Conservation (phyloP, 352 stramenopile species). For the Globisporangium nodosum region DNA sequence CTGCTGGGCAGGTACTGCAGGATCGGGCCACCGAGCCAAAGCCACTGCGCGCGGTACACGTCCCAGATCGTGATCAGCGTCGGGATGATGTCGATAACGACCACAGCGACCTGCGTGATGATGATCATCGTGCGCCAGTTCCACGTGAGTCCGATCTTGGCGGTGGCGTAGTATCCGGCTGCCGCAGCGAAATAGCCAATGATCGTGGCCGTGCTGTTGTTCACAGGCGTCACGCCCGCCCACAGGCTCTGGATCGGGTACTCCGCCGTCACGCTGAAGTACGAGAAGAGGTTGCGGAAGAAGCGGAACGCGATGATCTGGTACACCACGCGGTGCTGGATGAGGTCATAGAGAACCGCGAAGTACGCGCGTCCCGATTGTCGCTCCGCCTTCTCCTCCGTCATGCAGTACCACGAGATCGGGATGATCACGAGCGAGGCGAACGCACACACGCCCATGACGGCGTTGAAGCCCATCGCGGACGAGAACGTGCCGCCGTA, state of each 20-base stretch:
- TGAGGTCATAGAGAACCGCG: conserved; percentile 39
- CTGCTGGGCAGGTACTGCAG: conserved; percentile 13
- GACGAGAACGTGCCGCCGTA: conserved; percentile 52
- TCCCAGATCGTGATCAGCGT: conserved; percentile 27
- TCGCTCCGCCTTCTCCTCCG: conserved; percentile 26
- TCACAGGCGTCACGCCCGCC: conserved; percentile 34
- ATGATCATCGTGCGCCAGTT: conserved; percentile 47
- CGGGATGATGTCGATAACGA: conserved; percentile 17
- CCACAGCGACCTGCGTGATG: conserved; percentile 21
- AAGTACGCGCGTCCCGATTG: conserved; percentile 11
- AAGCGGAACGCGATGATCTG: conserved; percentile 53
- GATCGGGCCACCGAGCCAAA: conserved; percentile 23
- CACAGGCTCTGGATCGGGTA: conserved; percentile 41
- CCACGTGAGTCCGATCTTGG: conserved; percentile 26
- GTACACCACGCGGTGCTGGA: conserved; percentile 50
- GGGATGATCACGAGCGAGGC: conserved; percentile 26
- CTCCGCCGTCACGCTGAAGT: conserved; percentile 31
- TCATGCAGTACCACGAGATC: conserved; percentile 48
- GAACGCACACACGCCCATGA: conserved; percentile 42
- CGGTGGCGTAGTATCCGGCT: conserved; percentile 15
- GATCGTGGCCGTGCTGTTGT: conserved; percentile 30
- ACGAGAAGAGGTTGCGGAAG: conserved; percentile 49
- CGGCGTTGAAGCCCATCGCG: conserved; percentile 38
- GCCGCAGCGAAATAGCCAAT: conserved; percentile 27
- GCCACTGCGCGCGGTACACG: conserved; percentile 30